Base-by-base conservation (phyloP, 73 alveolate genomes). In the Paramecium pentaurelia region DNA sequence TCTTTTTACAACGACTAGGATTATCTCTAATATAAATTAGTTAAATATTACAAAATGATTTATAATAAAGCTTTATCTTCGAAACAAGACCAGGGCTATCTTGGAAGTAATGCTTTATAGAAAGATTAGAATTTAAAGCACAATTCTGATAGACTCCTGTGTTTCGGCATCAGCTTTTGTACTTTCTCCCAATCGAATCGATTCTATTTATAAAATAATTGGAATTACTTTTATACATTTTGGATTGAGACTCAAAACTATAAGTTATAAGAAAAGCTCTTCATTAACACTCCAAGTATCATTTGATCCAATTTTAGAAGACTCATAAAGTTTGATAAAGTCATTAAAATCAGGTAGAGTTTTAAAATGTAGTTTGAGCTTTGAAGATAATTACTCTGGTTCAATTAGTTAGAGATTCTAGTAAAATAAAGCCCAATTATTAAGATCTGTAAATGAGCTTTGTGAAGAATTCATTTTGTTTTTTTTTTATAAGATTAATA, bases 111-210 rank as follows among this genome's bases (percentile, higher is more conserved):
- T 20, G 60, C 34, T 40, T 73, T 34, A 38, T 73, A 73, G 47
- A 73, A 73, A 38, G 87, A 73, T 73, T 73, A 73, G 64, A 73
- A 73, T 73, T 73, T 73, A 40, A 73, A 73, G 87, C 47, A 73
- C n/a, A 73, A 36, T 40, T 73, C 87, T 18, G n/a, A 36, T 9
- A 36, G 16, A 20, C 37, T 37, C 87, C 60, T 73, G 32, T 14
- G 18, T 34, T 44, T 73, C 8, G 87, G 87, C 58, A 37, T 37
- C 34, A 38, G 22, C 18, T 40, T 73, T 37, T 73, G 16, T 6
- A 73, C 60, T 40, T 40, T 73, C 34, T 37, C 87, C 87, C 87
- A 73, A 73, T 73, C 64, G 14, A 73, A 73, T 36, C 60, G 58
- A 38, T 38, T 73, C 87, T 73, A 36, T 30, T 14, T 37, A 73